These are phyloP conservation scores for Thielaviopsis cerberus DNA, from an alignment of 2,329 filamentous ascomycete genomes.

Conservation along the genomic window DNA sequence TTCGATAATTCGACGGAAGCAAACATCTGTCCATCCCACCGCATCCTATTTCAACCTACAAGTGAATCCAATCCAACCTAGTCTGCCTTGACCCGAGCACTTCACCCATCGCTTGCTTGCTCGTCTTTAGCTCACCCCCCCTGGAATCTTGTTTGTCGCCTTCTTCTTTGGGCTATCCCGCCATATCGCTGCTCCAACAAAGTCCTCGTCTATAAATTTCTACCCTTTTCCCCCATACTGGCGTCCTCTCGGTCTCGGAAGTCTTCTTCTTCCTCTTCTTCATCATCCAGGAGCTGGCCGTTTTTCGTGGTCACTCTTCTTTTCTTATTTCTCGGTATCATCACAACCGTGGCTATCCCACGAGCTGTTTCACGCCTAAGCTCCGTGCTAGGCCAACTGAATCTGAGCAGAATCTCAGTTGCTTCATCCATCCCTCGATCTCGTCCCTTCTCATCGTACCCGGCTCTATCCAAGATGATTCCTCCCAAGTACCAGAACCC, in stretches of 20 bases:
- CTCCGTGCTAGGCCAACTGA: slow-evolving; percentile 37
- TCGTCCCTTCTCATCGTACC: slow-evolving; percentile 13
- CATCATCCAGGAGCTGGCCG: slow-evolving; percentile 6
- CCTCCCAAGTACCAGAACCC: slow-evolving; percentile 50
- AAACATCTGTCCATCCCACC: slow-evolving; percentile 1
- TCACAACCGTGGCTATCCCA: slow-evolving; percentile 49
- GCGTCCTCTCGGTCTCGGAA: not conserved
- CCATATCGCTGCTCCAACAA: not conserved
- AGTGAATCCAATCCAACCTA: not conserved
- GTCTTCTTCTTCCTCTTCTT: slow-evolving; percentile 2
- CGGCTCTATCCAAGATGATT: slow-evolving; percentile 31
- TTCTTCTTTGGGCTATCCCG: not conserved
- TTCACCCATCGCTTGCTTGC: not conserved
- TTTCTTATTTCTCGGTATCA: slow-evolving; percentile 34
- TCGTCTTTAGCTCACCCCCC: not conserved
- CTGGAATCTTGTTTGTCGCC: not conserved
- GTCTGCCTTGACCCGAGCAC: not conserved
- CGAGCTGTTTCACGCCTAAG: slow-evolving; percentile 39
- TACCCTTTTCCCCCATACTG: not conserved
- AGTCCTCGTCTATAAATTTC: slow-evolving; percentile 1
- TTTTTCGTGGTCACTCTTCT: slow-evolving; percentile 24
- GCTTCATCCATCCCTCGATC: slow-evolving; percentile 12
- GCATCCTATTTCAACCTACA: not conserved
- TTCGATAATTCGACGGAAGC: not conserved
- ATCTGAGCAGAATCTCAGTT: slow-evolving; percentile 20